Evolutionary conservation across 805 yeast species (phyloP).

Genomic region (Schizosaccharomyces lindneri): DNA sequence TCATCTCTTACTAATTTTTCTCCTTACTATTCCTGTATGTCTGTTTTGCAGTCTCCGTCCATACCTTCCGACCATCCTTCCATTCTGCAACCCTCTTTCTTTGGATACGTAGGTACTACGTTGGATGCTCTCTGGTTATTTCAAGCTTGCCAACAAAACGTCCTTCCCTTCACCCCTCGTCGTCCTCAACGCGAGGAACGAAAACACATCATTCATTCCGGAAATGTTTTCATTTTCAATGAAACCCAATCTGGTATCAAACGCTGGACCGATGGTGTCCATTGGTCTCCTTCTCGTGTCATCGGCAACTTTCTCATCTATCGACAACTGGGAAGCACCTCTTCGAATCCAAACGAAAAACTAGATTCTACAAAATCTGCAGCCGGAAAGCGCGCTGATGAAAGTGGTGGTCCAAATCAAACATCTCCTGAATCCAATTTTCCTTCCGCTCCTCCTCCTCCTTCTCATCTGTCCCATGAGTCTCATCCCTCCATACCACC

Average conservation of each 20-base stretch:
- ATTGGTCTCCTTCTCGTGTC: slow-evolving; percentile 83
- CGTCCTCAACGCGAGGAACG: slow-evolving; percentile 70
- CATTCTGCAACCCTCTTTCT: slow-evolving; percentile 27
- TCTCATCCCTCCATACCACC: too few species aligned
- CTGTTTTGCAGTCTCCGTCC: too few species aligned
- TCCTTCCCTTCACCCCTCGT: slow-evolving; percentile 37
- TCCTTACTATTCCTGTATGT: too few species aligned
- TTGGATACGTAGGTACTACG: slow-evolving; percentile 58
- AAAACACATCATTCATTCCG: slow-evolving; percentile 36
- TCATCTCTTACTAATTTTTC: too few species aligned
- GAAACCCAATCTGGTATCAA: slow-evolving; percentile 66
- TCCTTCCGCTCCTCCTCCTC: background rate
- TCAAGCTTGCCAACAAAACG: slow-evolving; percentile 48
- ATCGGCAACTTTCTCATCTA: slow-evolving; percentile 66
- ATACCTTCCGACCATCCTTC: background rate
- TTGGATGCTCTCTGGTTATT: slow-evolving; percentile 60
- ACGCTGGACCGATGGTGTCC: slow-evolving; percentile 90
- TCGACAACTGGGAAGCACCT: slow-evolving; percentile 30
- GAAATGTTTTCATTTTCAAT: slow-evolving; percentile 61
- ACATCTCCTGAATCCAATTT: background rate
- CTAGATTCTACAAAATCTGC: background rate
- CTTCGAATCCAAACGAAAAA: background rate
- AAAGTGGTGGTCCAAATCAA: too few species aligned
- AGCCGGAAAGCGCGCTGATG: too few species aligned
- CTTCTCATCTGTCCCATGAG: background rate